Evolutionary conservation across 768 basidiomycete genomes (phyloP).

Genomic region (Infundibulicybe gibba): DNA sequence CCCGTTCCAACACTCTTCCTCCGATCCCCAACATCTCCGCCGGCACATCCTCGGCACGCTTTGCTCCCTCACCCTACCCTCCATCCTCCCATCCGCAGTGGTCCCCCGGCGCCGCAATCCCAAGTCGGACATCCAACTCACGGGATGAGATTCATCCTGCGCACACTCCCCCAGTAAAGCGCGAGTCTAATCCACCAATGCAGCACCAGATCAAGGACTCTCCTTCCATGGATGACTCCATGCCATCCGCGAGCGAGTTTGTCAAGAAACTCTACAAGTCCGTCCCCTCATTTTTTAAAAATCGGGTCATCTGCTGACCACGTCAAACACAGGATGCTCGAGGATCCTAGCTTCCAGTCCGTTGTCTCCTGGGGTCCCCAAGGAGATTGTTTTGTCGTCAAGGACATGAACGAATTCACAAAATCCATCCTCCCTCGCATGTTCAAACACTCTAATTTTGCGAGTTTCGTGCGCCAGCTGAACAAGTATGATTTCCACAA

Average conservation of each 20-base stretch:
- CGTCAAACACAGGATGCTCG: constrained; percentile 67
- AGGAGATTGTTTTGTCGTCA: constrained; percentile 90
- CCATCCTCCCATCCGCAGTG: constrained; percentile 7
- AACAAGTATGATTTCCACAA: constrained; percentile 99
- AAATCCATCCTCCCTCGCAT: constrained; percentile 85
- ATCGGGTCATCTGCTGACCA: neutral
- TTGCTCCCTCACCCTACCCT: constrained; percentile 19
- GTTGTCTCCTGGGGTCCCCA: constrained; percentile 82
- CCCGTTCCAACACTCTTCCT: constrained; percentile 11
- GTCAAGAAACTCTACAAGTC: constrained; percentile 94
- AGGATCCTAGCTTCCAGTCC: constrained; percentile 66
- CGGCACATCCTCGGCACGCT: constrained; percentile 15
- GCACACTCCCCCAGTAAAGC: constrained; percentile 20
- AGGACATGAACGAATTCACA: constrained; percentile 97
- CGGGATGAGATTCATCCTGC: constrained; percentile 37
- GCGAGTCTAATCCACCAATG: constrained; percentile 9
- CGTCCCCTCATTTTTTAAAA: constrained; percentile 14
- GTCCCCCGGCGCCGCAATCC: constrained; percentile 17
- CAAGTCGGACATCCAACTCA: constrained; percentile 31
- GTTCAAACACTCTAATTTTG: constrained; percentile 96
- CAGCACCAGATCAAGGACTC: constrained; percentile 6
- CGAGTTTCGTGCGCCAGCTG: constrained; percentile 86
- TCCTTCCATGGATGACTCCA: constrained; percentile 52
- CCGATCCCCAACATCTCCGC: constrained; percentile 12
- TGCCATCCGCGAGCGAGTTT: constrained; percentile 90